These are phyloP conservation scores for Zymoseptoria passerinii DNA, from an alignment of 2,329 filamentous ascomycete genomes.

Conservation along the genomic window DNA sequence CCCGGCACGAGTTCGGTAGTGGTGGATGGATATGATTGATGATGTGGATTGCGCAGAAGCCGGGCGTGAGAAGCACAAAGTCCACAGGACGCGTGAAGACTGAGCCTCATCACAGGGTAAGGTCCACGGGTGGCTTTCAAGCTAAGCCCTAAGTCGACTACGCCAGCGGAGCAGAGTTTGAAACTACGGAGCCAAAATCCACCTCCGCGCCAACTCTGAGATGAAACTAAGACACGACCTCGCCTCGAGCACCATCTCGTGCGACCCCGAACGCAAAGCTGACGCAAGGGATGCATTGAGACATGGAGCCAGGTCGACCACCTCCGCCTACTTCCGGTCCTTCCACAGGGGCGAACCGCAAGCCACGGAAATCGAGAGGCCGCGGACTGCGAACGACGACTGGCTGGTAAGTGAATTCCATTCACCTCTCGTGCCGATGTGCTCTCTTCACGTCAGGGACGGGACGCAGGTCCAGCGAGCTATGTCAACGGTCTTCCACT, in stretches of 20 bases:
- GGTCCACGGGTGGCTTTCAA: neutral
- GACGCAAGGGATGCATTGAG: neutral
- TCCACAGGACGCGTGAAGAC: neutral
- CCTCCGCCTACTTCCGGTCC: neutral
- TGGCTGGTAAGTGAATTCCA: conserved; percentile 16
- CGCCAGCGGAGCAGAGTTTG: neutral
- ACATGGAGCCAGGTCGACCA: neutral
- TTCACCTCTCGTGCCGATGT: neutral
- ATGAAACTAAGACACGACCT: neutral
- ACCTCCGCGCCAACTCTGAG: neutral
- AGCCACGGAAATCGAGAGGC: conserved; percentile 24
- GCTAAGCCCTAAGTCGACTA: neutral
- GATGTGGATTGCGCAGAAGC: neutral
- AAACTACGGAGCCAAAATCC: neutral
- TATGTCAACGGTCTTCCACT: no score
- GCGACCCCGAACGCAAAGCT: neutral
- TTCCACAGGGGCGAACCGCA: conserved; percentile 9
- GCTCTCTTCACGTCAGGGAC: neutral
- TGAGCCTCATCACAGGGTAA: neutral
- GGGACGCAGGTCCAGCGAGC: neutral
- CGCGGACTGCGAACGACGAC: conserved; percentile 22
- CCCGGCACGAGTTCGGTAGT: neutral
- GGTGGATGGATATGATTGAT: neutral
- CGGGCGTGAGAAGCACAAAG: neutral
- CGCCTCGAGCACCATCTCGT: neutral